phyloP scores from a whole-genome alignment of 306 rosid genomes.

The Parietaria judaica region DNA sequence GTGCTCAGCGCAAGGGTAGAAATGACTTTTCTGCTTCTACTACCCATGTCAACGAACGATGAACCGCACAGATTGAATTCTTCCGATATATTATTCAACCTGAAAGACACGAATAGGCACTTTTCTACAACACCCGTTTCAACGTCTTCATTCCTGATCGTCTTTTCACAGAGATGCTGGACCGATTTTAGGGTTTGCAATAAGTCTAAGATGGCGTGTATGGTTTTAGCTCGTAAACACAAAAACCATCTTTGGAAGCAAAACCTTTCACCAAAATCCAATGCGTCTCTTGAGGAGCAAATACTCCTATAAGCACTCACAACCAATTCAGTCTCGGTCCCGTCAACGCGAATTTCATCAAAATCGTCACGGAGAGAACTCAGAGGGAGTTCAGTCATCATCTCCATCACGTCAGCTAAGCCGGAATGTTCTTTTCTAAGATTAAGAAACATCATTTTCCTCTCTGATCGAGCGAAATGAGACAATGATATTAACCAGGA shows the following conservation, averaged over 20 bases:
- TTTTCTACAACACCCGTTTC: conserved; percentile 16
- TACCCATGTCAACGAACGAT: conserved; percentile 49
- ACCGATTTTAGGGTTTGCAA: conserved; percentile 22
- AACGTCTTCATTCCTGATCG: conserved; percentile 6
- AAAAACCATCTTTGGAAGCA: conserved; percentile 63
- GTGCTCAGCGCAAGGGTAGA: conserved; percentile 40
- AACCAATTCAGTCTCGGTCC: conserved; percentile 24
- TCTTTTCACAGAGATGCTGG: conserved; percentile 12
- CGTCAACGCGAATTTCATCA: conserved; percentile 18
- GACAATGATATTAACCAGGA: conserved; percentile 44
- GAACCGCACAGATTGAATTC: conserved; percentile 40
- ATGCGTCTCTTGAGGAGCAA: conserved; percentile 38
- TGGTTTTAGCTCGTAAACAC: conserved; percentile 38
- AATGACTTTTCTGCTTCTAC: conserved; percentile 30
- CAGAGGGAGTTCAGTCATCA: conserved; percentile 20
- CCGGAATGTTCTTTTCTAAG: conserved; percentile 26
- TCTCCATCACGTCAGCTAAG: conserved; percentile 26
- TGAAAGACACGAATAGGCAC: conserved; percentile 23
- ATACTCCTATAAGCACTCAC: conserved; percentile 31
- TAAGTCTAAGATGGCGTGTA: conserved; percentile 30
- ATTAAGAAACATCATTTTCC: conserved; percentile 24
- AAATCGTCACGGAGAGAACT: conserved; percentile 4
- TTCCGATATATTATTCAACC: conserved; percentile 29
- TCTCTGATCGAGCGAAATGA: conserved; percentile 43
- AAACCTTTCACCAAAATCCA: conserved; percentile 36